Evolutionary conservation across 768 basidiomycete species (phyloP), one percentile per base, ranked within the genome.

Genomic region (Cyclocybe aegerita): DNA sequence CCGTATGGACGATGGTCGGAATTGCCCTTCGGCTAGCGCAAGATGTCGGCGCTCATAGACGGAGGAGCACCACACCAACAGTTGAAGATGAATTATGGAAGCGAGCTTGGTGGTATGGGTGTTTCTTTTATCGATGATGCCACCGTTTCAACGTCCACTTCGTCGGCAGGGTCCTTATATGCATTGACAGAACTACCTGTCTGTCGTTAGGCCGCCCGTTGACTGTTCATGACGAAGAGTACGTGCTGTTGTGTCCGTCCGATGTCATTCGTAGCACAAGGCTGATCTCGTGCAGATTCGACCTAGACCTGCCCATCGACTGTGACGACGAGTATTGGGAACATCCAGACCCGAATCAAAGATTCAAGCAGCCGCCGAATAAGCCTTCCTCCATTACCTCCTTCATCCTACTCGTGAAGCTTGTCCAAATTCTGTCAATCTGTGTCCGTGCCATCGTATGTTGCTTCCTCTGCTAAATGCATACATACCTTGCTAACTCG

Each of bases 151-250:
- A 23, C 3, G 23, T 5, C 3, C 3, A 2, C 5, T 23, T 3
- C 42, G 9, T 4, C 7, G 29, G 11, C 42, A 80, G 79, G 77
- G 71, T 76, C 0, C 65, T 80, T 7, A 66, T 79, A 9, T 63
- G 58, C 14, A 66, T 79, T 55, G 80, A 81, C 53, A 59, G 78
- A 45, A 55, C 67, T 23, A 55, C 70, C 17, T 74, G 77, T 32
- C 62, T 70, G 0, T 67, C 72, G 1, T 69, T 85, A 11, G 89
- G 89, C 3, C 71, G 88, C 10, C 84, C 85, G 0, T 77, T 82
- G 54, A 80, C 82, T 3, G 76, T 90, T 8, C 82, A 85, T 42
- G 85, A 89, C 53, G 85, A 86, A 60, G 87, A 88, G 81, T 81
- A 62, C 52, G 80, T 35, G 29, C 61, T n/a, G 31, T 35, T 14